A percentile compares a stretch with the other conserved stretches of the same genome.
These are phyloP conservation scores for Pogostemon cablin DNA, from an alignment of 257 asterid species.

Conservation along the genomic window DNA sequence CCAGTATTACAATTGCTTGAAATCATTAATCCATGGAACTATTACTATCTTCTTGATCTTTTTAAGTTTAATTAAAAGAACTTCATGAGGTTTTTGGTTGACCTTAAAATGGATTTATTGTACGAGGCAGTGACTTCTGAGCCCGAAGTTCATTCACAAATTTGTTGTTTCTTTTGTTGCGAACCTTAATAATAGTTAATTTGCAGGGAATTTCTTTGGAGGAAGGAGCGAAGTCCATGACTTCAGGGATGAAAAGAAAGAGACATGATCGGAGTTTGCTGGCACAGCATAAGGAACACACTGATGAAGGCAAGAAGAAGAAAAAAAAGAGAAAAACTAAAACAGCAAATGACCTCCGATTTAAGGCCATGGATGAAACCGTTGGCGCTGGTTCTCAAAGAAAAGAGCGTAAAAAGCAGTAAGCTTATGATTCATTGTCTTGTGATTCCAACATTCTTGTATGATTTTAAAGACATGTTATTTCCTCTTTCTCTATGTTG, in stretches of 20 bases:
- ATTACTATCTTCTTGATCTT: neutral
- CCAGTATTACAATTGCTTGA: neutral
- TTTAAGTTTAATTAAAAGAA: neutral
- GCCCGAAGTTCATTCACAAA: neutral
- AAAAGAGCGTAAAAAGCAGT: constrained; percentile 88
- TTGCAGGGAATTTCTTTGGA: constrained; percentile 45
- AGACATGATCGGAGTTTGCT: constrained; percentile 41
- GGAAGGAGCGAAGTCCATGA: constrained; percentile 38
- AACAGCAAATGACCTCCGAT: constrained; percentile 74
- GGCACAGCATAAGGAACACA: constrained; percentile 29
- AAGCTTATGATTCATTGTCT: constrained; percentile 35
- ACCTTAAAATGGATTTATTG: neutral
- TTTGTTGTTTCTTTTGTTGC: constrained; percentile 13
- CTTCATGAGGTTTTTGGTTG: neutral
- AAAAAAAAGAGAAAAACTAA: constrained; percentile 63
- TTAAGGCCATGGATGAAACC: constrained; percentile 46
- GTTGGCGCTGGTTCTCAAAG: constrained; percentile 56
- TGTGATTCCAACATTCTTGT: neutral
- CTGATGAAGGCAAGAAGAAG: constrained; percentile 44
- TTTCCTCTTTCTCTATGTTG: neutral
- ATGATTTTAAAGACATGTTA: neutral
- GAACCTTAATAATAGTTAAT: constrained; percentile 17
- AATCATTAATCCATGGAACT: neutral
- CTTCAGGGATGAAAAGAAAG: constrained; percentile 47
- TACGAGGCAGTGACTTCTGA: neutral